These are phyloP conservation scores for Adansonia grandidieri DNA, from an alignment of 441 rosid genomes.

Conservation along the genomic window DNA sequence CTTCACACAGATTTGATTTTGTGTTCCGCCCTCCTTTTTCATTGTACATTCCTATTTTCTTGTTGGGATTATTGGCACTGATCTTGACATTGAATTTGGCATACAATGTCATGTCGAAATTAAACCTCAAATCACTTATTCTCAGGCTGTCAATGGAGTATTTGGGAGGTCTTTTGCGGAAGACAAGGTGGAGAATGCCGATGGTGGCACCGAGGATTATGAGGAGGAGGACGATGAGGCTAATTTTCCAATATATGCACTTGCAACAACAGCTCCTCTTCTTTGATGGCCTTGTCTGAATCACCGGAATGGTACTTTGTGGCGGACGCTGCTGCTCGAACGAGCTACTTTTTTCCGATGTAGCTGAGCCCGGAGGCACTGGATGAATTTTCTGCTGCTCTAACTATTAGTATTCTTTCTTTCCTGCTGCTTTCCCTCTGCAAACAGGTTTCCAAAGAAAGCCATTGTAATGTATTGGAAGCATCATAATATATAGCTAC, in stretches of 20 bases:
- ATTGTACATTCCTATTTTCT: slow-evolving; percentile 60
- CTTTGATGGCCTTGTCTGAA: slow-evolving; percentile 23
- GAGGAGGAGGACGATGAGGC: slow-evolving; percentile 41
- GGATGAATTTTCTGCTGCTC: slow-evolving; percentile 59
- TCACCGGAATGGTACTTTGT: slow-evolving; percentile 34
- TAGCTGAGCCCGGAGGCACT: slow-evolving; percentile 37
- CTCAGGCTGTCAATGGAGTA: slow-evolving; percentile 52
- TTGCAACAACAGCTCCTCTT: slow-evolving; percentile 46
- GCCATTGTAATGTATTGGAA: not conserved
- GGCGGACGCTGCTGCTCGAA: slow-evolving; percentile 30
- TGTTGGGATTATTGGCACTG: slow-evolving; percentile 63
- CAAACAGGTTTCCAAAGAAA: not conserved
- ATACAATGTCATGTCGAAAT: slow-evolving; percentile 47
- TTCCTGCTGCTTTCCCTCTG: not conserved
- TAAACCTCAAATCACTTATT: slow-evolving; percentile 55
- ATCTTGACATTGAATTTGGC: slow-evolving; percentile 57
- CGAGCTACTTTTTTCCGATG: slow-evolving; percentile 34
- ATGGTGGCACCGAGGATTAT: slow-evolving; percentile 39
- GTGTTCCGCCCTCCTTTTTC: slow-evolving; percentile 51
- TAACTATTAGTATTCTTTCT: not conserved
- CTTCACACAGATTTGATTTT: slow-evolving; percentile 59
- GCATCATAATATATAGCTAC: slow-evolving; percentile 12
- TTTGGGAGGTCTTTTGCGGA: slow-evolving; percentile 52
- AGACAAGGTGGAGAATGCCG: slow-evolving; percentile 52
- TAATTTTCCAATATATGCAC: slow-evolving; percentile 50